phyloP scores from a whole-genome alignment of 192 early-diverging fungal genomes.

The Coemansia biformis region DNA sequence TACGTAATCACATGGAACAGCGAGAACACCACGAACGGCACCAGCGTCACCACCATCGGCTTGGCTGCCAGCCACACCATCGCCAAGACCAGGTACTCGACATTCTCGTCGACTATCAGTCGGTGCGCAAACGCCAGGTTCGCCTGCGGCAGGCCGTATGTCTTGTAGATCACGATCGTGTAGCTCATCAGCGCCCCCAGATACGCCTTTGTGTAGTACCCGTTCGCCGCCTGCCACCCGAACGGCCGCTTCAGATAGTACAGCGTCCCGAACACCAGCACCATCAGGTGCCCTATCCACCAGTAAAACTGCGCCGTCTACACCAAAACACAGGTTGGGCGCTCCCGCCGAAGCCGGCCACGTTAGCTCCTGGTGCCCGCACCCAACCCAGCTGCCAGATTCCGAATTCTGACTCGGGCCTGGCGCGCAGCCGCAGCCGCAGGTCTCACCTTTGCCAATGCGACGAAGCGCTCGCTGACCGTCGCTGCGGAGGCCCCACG shows the following conservation, averaged over 20 bases:
- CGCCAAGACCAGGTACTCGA: conserved; percentile 45
- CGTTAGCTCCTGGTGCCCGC: neutral
- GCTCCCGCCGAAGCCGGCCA: too few relatives aligned
- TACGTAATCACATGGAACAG: conserved; percentile 46
- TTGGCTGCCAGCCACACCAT: conserved; percentile 23
- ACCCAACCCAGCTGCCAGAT: too few relatives aligned
- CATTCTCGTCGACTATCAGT: conserved; percentile 44
- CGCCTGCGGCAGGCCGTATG: conserved; percentile 44
- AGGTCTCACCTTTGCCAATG: conserved; percentile 1
- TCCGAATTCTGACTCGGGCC: too few relatives aligned
- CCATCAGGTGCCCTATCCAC: conserved; percentile 41
- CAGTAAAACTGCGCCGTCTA: conserved; percentile 50
- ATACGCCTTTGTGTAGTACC: conserved; percentile 43
- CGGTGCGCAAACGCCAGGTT: conserved; percentile 36
- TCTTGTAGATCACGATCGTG: conserved; percentile 47
- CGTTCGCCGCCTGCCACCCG: conserved; percentile 24
- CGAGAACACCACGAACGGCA: conserved; percentile 48
- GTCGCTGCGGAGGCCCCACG: too few relatives aligned
- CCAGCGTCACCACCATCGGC: conserved; percentile 29
- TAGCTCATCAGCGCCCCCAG: conserved; percentile 38
- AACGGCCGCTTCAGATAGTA: conserved; percentile 42
- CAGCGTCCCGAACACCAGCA: conserved; percentile 23
- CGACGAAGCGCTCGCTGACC: too few relatives aligned
- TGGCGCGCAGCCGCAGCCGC: neutral
- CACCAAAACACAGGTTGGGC: neutral